A percentile compares a stretch with the other conserved stretches of the same genome.
Conservation (phyloP, 2,329 filamentous ascomycete genomes). For the Diaporthe batatas region DNA sequence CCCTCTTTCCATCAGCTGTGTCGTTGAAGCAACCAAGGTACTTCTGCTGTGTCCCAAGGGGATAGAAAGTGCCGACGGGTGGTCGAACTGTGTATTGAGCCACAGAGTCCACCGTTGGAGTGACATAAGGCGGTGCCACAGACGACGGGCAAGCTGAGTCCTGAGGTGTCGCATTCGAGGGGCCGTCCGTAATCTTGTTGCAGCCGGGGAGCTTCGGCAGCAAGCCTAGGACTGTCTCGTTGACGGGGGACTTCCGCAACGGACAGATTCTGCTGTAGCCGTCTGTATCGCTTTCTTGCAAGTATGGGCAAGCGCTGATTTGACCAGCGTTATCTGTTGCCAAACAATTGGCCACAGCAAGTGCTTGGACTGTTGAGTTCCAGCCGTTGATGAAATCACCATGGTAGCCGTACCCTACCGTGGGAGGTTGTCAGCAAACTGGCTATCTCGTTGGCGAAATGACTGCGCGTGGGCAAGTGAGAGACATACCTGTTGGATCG, state of each 20-base stretch:
- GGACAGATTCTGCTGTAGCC: constrained; percentile 57
- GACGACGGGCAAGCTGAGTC: constrained; percentile 5
- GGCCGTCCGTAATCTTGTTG: neutral
- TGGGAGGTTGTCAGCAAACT: neutral
- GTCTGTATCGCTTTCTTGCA: constrained; percentile 52
- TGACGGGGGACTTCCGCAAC: constrained; percentile 48
- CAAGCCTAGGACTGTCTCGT: constrained; percentile 10
- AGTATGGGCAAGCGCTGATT: constrained; percentile 51
- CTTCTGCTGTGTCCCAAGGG: constrained; percentile 59
- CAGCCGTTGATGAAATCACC: constrained; percentile 67
- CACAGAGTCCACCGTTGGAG: constrained; percentile 7
- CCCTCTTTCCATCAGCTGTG: constrained; percentile 32
- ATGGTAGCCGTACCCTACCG: constrained; percentile 62
- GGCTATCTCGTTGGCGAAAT: neutral
- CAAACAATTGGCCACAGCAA: constrained; percentile 51
- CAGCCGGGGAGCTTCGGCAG: constrained; percentile 9
- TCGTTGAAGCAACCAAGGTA: constrained; percentile 44
- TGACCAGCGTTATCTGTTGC: constrained; percentile 49
- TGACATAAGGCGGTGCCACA: constrained; percentile 10
- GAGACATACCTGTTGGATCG: constrained; percentile 5
- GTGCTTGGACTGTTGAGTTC: constrained; percentile 54
- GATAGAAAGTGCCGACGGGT: constrained; percentile 52
- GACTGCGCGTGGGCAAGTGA: no score
- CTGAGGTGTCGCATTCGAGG: constrained; percentile 9
- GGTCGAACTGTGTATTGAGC: constrained; percentile 9